These are phyloP conservation scores for Rhynchosporium agropyri DNA, from an alignment of 2,329 filamentous ascomycete genomes.

Conservation along the genomic window DNA sequence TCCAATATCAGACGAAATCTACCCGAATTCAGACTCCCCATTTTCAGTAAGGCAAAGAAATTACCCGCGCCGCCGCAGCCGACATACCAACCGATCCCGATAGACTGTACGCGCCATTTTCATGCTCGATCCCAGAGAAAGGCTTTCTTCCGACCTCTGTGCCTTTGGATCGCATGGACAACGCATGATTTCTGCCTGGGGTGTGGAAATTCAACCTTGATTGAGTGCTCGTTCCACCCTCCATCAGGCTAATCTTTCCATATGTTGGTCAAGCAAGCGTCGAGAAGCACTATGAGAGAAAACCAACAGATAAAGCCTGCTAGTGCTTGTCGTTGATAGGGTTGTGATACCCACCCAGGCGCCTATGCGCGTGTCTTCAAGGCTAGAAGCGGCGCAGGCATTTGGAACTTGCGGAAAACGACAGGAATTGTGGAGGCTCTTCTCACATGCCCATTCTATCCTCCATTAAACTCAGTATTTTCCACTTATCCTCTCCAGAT, in stretches of 20 bases:
- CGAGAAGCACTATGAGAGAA: background rate
- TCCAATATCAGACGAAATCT: conserved; percentile 32
- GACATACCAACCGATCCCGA: conserved; percentile 14
- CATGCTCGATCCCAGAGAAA: conserved; percentile 21
- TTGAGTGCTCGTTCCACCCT: conserved; percentile 18
- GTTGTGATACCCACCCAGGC: conserved; percentile 24
- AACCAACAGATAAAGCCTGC: conserved; percentile 20
- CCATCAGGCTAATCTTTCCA: conserved; percentile 23
- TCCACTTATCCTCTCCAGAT: background rate
- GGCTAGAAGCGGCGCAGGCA: conserved; percentile 34
- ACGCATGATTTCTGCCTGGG: conserved; percentile 24
- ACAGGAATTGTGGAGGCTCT: conserved; percentile 16
- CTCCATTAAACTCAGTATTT: background rate
- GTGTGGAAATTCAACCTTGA: conserved; percentile 18
- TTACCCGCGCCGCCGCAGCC: conserved; percentile 26
- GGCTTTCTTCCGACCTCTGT: conserved; percentile 23
- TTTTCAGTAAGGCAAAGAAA: conserved; percentile 19
- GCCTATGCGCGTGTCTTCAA: conserved; percentile 33
- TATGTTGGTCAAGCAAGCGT: conserved; percentile 18
- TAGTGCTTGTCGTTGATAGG: conserved; percentile 25
- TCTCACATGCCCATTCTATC: conserved; percentile 1
- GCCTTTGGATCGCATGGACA: conserved; percentile 30
- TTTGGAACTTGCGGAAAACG: conserved; percentile 21
- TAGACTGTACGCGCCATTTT: conserved; percentile 24
- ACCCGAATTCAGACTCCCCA: conserved; percentile 15